Percentiles rank a stretch among this genome's conserved stretches.
These are phyloP conservation scores for Erythrophleum fordii DNA, from an alignment of 306 rosid species.

Conservation along the genomic window DNA sequence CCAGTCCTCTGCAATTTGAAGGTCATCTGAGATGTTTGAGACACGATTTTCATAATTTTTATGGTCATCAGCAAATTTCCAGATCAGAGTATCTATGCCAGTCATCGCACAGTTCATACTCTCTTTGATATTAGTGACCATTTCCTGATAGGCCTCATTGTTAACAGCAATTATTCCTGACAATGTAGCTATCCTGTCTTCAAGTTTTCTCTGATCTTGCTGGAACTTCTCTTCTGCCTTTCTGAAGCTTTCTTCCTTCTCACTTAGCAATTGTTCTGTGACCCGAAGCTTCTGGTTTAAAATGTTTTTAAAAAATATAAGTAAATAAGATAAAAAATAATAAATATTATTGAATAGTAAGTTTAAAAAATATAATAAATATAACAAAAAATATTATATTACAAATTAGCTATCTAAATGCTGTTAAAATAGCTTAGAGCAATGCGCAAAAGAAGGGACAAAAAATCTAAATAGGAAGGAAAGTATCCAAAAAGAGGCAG, in stretches of 20 bases:
- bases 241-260: slow-evolving; percentile 78
- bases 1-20: slow-evolving; percentile 61
- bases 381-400: too few species aligned
- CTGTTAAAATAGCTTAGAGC: too few species aligned
- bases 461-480: too few species aligned
- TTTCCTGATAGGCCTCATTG: slow-evolving; percentile 58
- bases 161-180: slow-evolving; percentile 57
- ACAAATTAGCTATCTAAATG: too few species aligned
- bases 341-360: too few species aligned
- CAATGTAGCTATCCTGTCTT: slow-evolving; percentile 61
- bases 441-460: too few species aligned
- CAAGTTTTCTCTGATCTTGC: slow-evolving; percentile 66
- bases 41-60: slow-evolving; percentile 47
- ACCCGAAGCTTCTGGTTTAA: slow-evolving; percentile 97
- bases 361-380: too few species aligned
- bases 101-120: slow-evolving; percentile 44
- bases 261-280: slow-evolving; percentile 81
- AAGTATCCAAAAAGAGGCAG: too few species aligned
- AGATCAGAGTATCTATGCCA: slow-evolving; percentile 55
- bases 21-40: slow-evolving; percentile 53
- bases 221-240: slow-evolving; percentile 60
- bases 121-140: slow-evolving; percentile 47
- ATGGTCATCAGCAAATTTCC: slow-evolving; percentile 49
- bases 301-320: too few species aligned
- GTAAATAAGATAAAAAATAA: too few species aligned